Base-by-base conservation (phyloP, 345 rosid genomes). In the Streptanthus diversifolius region DNA sequence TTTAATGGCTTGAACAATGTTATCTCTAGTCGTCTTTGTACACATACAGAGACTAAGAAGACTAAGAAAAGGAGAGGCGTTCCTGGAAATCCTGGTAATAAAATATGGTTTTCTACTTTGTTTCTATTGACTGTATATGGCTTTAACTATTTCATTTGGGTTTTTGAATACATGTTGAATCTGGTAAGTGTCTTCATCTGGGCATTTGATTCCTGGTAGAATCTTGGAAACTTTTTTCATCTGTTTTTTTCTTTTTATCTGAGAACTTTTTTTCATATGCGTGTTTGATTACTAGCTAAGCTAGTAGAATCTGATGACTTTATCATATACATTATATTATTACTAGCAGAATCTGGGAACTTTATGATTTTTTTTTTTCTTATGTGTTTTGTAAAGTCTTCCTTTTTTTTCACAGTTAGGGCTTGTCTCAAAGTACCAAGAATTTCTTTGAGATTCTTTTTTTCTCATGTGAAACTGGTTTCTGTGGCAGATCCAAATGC, bases 21-120 rank as follows among this genome's bases (percentile, higher is more conserved):
- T 7, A 57, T 60, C 60, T 79, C 89, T 18, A 68, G 75, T 74
- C 29, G 74, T 73, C 29, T 74, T 40, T 51, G 73, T 53, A 74
- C 81, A 4, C 83, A 80, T 52, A 37, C 57, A 15, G 87, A 71
- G 47, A 81, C 80, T 47, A 85, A 80, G 18, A 90, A 84, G 79
- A 40, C 66, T 68, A 90, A 85, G 87, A 93, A 88, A 86, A 90
- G 88, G 35, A 81, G 98, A 82, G 87, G 84, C 82, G 84, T 87
- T 66, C 98, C 98, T 19, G 96, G 98, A 11, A 90, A 93, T 77
- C 97, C 97, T 74, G 98, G 98, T 88, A 75, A 71, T 4, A 36
- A 36, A 37, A 61, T 36, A 15, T 6, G 5, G 3, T 25, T 67
- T 14, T 66, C 15, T 6, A 32, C 59, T 63, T 54, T 41, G 35